phyloP scores from a whole-genome alignment of 2,329 filamentous ascomycete species.

The Orbilia oligospora region DNA sequence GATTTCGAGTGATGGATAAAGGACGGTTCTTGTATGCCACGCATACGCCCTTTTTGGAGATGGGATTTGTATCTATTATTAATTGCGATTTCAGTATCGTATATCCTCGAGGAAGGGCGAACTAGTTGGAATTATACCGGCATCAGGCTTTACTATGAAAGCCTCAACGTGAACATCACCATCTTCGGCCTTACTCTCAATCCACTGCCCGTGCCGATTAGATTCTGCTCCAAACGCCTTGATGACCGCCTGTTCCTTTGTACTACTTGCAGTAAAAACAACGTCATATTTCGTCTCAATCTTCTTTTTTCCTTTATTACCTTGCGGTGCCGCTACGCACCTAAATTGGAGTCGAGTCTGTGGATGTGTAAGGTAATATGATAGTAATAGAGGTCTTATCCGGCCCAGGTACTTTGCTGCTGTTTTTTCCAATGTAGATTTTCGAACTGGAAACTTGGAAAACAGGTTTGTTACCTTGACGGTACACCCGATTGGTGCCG shows the following conservation, averaged over 20 bases:
- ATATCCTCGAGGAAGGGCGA: not conserved
- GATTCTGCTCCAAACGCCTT: constrained; percentile 73
- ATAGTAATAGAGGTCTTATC: constrained; percentile 69
- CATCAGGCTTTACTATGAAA: constrained; percentile 59
- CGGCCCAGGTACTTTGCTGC: constrained; percentile 37
- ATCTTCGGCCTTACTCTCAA: constrained; percentile 15
- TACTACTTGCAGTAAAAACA: constrained; percentile 72
- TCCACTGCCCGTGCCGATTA: constrained; percentile 49
- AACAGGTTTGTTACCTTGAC: constrained; percentile 74
- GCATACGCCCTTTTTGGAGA: constrained; percentile 61
- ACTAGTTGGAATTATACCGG: constrained; percentile 20
- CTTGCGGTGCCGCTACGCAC: constrained; percentile 66
- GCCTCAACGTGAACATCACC: constrained; percentile 60
- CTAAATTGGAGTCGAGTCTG: constrained; percentile 71
- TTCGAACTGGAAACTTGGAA: constrained; percentile 74
- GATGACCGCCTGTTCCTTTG: constrained; percentile 71
- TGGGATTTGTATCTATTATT: constrained; percentile 31
- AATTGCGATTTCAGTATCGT: not conserved
- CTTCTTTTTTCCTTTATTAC: constrained; percentile 63
- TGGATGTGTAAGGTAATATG: constrained; percentile 75
- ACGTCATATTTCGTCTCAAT: constrained; percentile 70
- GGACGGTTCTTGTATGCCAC: constrained; percentile 53
- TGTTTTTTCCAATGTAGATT: constrained; percentile 62
- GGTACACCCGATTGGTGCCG: constrained; percentile 74
- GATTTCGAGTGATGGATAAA: constrained; percentile 36